Base-by-base conservation (phyloP, 169 alveolate species). In the Eimeria acervulina region DNA sequence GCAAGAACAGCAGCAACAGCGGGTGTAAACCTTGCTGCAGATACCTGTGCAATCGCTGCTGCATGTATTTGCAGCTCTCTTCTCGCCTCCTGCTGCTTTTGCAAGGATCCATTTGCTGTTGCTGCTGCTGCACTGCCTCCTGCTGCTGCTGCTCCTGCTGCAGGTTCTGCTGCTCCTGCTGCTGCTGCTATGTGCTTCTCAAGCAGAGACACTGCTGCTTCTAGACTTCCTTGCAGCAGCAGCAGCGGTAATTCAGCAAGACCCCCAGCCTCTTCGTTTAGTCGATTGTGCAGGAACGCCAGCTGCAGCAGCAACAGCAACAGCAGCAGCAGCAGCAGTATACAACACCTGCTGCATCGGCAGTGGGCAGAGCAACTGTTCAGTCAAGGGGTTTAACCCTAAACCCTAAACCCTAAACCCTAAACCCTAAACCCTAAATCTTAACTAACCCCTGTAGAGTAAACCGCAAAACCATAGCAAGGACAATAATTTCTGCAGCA, bases 221-320 rank as follows among this genome's bases (percentile, higher is more conserved):
- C 92, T 2, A 84, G 92, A 10, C 92, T 70, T 31, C 92, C 92
- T n/a, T 84, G 92, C 92, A 84, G 76, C 92, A 84, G 92, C 78
- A 52, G 92, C 36, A 51, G 78, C 78, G 92, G 92, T 78, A 84
- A 17, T 12, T 31, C 76, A 23, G 61, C 33, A 3, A 84, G 44
- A 0, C 92, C 76, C 17, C 78, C 92, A 2, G 55, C 19, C 15
- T 47, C 72, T 19, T 55, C 92, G 40, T 55, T 52, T 5, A 84
- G 92, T 21, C 66, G 61, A 21, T 84, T 78, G 6, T 84, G 92
- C 33, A 84, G 36, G 23, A 52, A 84, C 13, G 92, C 38, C 76
- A 84, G 92, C 92, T 84, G 78, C 40, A 55, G 92, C 90, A 80
- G 70, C 68, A 80, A 70, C 90, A 80, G 59, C 90, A 40, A 44